Evolutionary conservation across 495 filamentous ascomycete genomes (phyloP).

Genomic region (Penicillium samsonianum): DNA sequence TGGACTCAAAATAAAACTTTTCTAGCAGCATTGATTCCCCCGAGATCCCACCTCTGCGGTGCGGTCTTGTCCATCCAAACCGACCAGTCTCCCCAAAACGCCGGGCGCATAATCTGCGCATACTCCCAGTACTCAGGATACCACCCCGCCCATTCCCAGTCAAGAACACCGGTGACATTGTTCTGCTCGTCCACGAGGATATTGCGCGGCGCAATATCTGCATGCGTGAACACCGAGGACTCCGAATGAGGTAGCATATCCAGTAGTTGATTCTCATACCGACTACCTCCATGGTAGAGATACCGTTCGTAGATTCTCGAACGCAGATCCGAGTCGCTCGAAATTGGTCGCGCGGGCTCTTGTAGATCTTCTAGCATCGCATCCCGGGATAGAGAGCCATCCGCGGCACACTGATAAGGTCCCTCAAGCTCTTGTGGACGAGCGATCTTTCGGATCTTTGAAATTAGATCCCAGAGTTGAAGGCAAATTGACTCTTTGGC

Average conservation of each 20-base stretch:
- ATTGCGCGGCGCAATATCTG: conserved; percentile 32
- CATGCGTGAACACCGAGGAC: conserved; percentile 32
- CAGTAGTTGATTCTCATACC: conserved; percentile 32
- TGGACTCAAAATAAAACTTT: conserved; percentile 39
- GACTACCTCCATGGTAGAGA: conserved; percentile 29
- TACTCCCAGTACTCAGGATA: conserved; percentile 56
- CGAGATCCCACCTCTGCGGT: conserved; percentile 42
- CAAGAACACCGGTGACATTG: conserved; percentile 42
- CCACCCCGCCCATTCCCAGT: conserved; percentile 52
- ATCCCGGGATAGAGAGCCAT: conserved; percentile 35
- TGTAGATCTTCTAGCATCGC: conserved; percentile 35
- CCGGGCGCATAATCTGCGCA: conserved; percentile 43
- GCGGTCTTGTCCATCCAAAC: conserved; percentile 44
- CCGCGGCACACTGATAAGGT: conserved; percentile 37
- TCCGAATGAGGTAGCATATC: conserved; percentile 38
- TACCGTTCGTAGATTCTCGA: conserved; percentile 43
- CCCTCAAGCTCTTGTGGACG: conserved; percentile 23
- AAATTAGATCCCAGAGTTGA: conserved; percentile 37
- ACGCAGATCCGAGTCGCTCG: conserved; percentile 34
- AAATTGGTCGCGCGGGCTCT: conserved; percentile 29
- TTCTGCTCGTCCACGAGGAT: conserved; percentile 41
- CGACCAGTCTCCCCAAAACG: conserved; percentile 35
- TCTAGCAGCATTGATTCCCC: conserved; percentile 42
- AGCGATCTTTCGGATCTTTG: conserved; percentile 31
- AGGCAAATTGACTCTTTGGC: conserved; percentile 35